Base-by-base conservation (phyloP, 805 yeast species). In the Kregervanrija pseudodelftensis region DNA sequence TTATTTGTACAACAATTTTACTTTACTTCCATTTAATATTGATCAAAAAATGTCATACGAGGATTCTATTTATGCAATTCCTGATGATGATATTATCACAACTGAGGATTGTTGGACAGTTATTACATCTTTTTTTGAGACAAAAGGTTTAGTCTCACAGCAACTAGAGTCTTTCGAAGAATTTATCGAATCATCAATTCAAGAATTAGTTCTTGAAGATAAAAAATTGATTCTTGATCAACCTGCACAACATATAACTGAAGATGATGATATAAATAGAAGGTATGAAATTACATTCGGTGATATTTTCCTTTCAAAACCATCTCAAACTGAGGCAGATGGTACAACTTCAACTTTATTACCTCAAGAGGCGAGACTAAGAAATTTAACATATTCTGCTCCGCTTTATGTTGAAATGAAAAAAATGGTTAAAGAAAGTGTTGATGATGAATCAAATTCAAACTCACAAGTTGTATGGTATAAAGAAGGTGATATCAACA, bases 21-120 rank as follows among this genome's bases (percentile, higher is more conserved):
- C 28, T 7, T 22, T 22, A 22, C 28, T 22, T 22, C 28, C 28
- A 22, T 22, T 22, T 22, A 22, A 22, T 22, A 22, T 22, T 22
- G 8, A 22, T 7, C 28, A 4, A 22, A 22, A 22, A 22, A 22
- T 22, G 28, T 22, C 28, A 22, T 7, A 22, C 28, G 28, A 22
- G 7, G 28, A 22, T 22, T 22, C 28, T 7, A 22, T 5, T 22
- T 60, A 60, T 41, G 58, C 52, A 39, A 53, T 59, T 37, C 57
- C 53, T 39, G 59, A 80, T 62, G 90, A 83, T 55, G 82, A 75
- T 51, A 77, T 82, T 59, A 87, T 93, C 69, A 89, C 98, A 31
- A 86, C 96, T 30, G 99, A 93, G 70, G 99, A 93, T 73, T 93
- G 99, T 68, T 93, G 99, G 99, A 83, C 95, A 31, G 98, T 93